These are phyloP conservation scores for Quercus mongolica DNA, from an alignment of 306 rosid species.

Conservation along the genomic window DNA sequence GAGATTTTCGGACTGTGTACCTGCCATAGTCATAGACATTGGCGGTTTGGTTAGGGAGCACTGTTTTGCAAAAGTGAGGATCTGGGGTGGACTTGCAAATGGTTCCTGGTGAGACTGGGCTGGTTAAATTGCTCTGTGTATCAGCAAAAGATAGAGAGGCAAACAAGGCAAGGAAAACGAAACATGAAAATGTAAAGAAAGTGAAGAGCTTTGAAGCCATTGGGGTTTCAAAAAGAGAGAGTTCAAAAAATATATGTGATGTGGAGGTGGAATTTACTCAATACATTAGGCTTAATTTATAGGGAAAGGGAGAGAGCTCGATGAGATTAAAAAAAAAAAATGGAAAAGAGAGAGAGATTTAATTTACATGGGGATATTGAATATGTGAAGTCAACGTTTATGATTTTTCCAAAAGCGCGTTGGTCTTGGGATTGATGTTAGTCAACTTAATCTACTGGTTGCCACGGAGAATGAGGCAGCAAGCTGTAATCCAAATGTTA, in stretches of 20 bases:
- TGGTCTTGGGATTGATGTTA: neutral
- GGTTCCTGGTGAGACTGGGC: slow-evolving; percentile 30
- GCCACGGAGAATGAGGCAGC: neutral
- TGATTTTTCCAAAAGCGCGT: slow-evolving; percentile 25
- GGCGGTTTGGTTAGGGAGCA: slow-evolving; percentile 51
- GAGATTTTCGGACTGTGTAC: slow-evolving; percentile 50
- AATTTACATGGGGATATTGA: neutral
- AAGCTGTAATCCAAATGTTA: neutral
- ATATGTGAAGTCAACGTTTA: slow-evolving; percentile 19
- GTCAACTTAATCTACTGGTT: neutral
- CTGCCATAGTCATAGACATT: slow-evolving; percentile 65
- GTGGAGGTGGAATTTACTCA: neutral
- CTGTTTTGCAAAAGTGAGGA: slow-evolving; percentile 66
- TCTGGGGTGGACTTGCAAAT: slow-evolving; percentile 70
- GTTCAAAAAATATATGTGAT: neutral
- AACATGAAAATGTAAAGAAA: slow-evolving; percentile 17
- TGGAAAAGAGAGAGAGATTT: neutral
- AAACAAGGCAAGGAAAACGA: slow-evolving; percentile 22
- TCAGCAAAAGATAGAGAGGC: slow-evolving; percentile 19
- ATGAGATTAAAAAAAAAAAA: no score
- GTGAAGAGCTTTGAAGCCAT: slow-evolving; percentile 28
- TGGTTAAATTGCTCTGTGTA: slow-evolving; percentile 25
- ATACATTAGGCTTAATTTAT: slow-evolving; percentile 21
- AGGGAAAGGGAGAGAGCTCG: neutral
- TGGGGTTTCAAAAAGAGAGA: slow-evolving; percentile 1